These are phyloP conservation scores for Helicostylum pulchrum DNA, from an alignment of 192 early-diverging fungal genomes.

Conservation along the genomic window DNA sequence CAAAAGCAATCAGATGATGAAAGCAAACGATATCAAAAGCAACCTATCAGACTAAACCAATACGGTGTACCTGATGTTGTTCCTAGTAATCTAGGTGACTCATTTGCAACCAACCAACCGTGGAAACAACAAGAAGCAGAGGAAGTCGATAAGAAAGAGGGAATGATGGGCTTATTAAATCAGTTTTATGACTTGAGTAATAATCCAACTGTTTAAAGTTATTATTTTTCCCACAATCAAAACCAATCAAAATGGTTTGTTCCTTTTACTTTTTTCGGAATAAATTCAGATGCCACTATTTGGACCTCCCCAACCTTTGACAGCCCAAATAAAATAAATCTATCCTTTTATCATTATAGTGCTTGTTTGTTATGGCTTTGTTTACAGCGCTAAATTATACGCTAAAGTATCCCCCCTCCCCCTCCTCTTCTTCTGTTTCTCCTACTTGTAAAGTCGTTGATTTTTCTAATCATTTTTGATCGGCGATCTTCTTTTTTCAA, in stretches of 20 bases:
- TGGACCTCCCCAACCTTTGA: too few relatives aligned
- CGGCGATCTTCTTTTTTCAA: too few relatives aligned
- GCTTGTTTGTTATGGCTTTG: too few relatives aligned
- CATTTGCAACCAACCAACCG: constrained; percentile 14
- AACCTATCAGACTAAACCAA: constrained; percentile 9
- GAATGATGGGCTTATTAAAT: constrained; percentile 50
- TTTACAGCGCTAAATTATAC: too few relatives aligned
- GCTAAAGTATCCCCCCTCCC: too few relatives aligned
- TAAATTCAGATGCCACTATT: too few relatives aligned
- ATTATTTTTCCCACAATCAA: neutral
- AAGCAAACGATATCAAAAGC: constrained; percentile 13
- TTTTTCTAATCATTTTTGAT: too few relatives aligned
- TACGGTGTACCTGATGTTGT: constrained; percentile 22
- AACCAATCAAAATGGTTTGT: neutral
- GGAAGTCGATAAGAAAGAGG: constrained; percentile 21
- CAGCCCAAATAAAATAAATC: too few relatives aligned
- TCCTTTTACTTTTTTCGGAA: too few relatives aligned
- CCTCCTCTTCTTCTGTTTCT: too few relatives aligned
- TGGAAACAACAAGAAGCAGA: constrained; percentile 18
- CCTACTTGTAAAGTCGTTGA: too few relatives aligned
- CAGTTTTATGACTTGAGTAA: constrained; percentile 57
- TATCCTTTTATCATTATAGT: too few relatives aligned
- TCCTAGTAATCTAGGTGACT: constrained; percentile 27
- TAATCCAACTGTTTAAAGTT: constrained; percentile 12
- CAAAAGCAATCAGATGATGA: constrained; percentile 13